A percentile compares a stretch with the other conserved stretches of the same genome.
Evolutionary conservation across 2,329 filamentous ascomycete species (phyloP).

Genomic region (Botrytis pseudocinerea): DNA sequence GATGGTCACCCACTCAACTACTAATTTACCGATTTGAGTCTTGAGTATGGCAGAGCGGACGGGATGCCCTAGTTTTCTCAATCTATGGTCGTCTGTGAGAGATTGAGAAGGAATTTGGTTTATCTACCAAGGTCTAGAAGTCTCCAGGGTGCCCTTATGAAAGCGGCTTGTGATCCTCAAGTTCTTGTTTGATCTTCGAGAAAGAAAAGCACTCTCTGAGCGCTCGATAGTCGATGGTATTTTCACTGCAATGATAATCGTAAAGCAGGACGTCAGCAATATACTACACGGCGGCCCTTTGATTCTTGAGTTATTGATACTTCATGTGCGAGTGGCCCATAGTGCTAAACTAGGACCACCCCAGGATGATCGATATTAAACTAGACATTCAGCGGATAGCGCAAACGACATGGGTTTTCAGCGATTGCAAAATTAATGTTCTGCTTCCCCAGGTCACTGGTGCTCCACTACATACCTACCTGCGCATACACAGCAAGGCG

Average conservation of each 20-base stretch:
- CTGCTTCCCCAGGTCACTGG: background rate
- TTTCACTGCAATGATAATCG: background rate
- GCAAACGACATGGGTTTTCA: background rate
- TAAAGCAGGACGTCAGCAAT: no score
- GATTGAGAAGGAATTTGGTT: background rate
- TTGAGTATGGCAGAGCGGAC: conserved; percentile 23
- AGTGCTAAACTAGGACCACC: background rate
- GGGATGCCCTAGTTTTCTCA: conserved; percentile 20
- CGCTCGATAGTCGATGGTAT: background rate
- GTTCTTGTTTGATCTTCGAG: background rate
- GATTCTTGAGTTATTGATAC: background rate
- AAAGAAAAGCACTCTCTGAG: background rate
- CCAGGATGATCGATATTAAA: background rate
- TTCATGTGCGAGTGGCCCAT: background rate
- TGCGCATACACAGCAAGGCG: background rate
- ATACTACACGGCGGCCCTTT: background rate
- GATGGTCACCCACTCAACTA: conserved; percentile 24
- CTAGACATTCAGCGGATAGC: background rate
- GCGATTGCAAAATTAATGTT: background rate
- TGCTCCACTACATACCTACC: background rate
- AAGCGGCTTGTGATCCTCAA: background rate
- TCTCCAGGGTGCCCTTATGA: background rate
- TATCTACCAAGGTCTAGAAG: background rate
- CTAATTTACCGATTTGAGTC: conserved; percentile 20
- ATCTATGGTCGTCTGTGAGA: conserved; percentile 13